phyloP scores from a whole-genome alignment of 106 monocot species.

The Phalaenopsis aphrodite region DNA sequence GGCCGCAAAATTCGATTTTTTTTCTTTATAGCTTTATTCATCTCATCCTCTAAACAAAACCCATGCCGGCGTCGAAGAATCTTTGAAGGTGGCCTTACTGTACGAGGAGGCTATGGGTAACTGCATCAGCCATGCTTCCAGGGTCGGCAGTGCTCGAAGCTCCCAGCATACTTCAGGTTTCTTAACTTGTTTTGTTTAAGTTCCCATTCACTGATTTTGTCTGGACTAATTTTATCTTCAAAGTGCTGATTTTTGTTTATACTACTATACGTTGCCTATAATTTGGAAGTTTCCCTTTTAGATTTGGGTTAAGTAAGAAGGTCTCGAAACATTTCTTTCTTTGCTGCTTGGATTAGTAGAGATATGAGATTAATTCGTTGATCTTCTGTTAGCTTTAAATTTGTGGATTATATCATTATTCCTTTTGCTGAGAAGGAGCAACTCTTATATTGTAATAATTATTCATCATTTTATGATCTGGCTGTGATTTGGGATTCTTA shows the following conservation, averaged over 20 bases:
- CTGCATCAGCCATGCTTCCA: conserved; percentile 32
- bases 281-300: background rate
- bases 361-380: no score
- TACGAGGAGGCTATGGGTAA: conserved; percentile 51
- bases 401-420: background rate
- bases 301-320: no score
- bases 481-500: background rate
- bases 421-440: background rate
- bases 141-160: conserved; percentile 33
- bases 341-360: no score
- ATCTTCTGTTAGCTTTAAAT: background rate
- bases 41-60: background rate
- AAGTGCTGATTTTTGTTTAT: no score
- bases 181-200: background rate
- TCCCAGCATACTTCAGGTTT: conserved; percentile 22
- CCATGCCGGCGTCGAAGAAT: background rate
- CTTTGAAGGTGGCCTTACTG: background rate
- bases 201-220: background rate
- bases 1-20: background rate
- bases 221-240: no score
- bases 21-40: background rate
- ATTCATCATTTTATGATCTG: background rate
- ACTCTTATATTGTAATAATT: background rate
- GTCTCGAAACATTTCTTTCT: no score
- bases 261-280: no score